A percentile compares a stretch with the other conserved stretches of the same genome.
Evolutionary conservation across 1,284 basidiomycete species (phyloP).

Genomic region (Cryptococcus sp.): DNA sequence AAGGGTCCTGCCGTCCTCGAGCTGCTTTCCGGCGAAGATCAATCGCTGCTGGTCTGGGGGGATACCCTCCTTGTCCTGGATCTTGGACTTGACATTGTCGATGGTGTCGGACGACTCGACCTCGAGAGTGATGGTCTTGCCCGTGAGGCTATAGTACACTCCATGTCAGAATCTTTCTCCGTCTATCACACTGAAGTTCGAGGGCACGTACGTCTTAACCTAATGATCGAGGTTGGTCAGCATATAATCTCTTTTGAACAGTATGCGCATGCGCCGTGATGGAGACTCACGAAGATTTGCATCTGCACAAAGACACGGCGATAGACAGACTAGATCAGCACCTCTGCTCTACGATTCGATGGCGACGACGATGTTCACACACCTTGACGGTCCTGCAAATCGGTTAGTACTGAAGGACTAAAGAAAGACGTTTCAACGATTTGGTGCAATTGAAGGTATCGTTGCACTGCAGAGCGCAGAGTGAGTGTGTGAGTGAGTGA

Average conservation of each 20-base stretch:
- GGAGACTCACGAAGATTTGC: constrained; percentile 43
- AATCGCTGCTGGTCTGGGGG: constrained; percentile 92
- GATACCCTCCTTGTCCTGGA: constrained; percentile 68
- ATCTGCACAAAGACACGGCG: constrained; percentile 20
- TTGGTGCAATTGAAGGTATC: too few relatives aligned
- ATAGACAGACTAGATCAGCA: constrained; percentile 1
- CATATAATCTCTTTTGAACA: constrained; percentile 1
- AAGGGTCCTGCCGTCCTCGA: constrained; percentile 93
- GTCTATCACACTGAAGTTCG: background rate
- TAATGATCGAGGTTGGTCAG: constrained; percentile 6
- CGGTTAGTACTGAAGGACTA: constrained; percentile 16
- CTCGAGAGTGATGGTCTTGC: constrained; percentile 63
- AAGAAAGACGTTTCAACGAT: background rate
- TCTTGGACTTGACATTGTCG: constrained; percentile 64
- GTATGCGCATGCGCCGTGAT: background rate
- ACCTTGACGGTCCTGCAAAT: constrained; percentile 28
- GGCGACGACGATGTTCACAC: constrained; percentile 1
- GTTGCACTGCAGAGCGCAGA: background rate
- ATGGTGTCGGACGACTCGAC: constrained; percentile 64
- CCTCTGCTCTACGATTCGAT: background rate
- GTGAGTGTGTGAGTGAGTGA: constrained; percentile 1
- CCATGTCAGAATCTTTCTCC: constrained; percentile 1
- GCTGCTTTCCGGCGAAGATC: constrained; percentile 94
- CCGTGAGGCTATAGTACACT: constrained; percentile 58
- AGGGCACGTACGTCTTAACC: constrained; percentile 21